Conservation (phyloP, 257 asterid genomes). For the Solanum virginianum region DNA sequence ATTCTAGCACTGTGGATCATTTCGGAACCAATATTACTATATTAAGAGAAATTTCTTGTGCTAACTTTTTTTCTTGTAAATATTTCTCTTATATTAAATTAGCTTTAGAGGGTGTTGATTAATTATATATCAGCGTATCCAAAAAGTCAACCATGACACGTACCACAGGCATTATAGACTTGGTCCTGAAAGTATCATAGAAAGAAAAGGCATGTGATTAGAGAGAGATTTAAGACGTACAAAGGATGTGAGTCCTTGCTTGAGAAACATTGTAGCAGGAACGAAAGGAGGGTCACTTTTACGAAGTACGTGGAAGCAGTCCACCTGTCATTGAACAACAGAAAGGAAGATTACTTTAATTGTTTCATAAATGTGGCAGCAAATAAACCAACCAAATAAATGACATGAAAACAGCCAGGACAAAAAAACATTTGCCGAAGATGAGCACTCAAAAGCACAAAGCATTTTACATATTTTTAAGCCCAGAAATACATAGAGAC, state of each 20-base stretch:
- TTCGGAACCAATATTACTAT: not conserved
- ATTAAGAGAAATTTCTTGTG: not conserved
- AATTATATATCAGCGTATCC: not conserved
- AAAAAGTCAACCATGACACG: not conserved
- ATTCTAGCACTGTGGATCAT: not conserved
- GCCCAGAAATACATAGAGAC: not conserved
- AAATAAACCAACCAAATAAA: not conserved
- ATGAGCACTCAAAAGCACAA: not conserved
- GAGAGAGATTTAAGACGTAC: slow-evolving; percentile 31
- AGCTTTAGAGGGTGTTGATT: not conserved
- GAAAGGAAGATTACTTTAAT: not conserved
- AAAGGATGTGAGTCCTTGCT: slow-evolving; percentile 84
- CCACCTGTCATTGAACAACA: slow-evolving; percentile 51
- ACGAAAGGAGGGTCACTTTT: slow-evolving; percentile 95
- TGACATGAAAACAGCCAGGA: not conserved
- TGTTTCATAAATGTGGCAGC: not conserved
- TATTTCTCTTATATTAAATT: not conserved
- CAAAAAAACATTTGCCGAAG: not conserved
- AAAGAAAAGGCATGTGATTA: not conserved
- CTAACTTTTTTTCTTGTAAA: not conserved
- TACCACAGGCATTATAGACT: not conserved
- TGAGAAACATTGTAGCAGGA: slow-evolving; percentile 63
- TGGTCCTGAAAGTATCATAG: not conserved
- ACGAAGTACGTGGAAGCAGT: slow-evolving; percentile 86
- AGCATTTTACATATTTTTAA: not conserved